Conservation (phyloP, 2,329 filamentous ascomycete species). For the Ophidiomyces ophidiicola region DNA sequence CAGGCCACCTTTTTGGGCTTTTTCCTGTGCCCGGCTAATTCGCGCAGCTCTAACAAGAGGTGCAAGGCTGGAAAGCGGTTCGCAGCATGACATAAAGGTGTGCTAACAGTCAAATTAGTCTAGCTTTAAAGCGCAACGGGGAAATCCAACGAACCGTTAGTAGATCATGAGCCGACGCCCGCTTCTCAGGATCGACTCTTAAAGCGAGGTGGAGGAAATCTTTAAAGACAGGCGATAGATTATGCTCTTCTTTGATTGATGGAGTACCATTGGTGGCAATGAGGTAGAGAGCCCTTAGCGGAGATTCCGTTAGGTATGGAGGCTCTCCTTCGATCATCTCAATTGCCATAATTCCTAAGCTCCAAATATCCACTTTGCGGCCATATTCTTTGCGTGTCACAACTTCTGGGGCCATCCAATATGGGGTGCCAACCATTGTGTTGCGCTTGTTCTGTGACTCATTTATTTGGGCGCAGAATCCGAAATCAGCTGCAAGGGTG, state of each 20-base stretch:
- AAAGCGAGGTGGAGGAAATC: slow-evolving; percentile 89
- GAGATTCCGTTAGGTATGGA: slow-evolving; percentile 90
- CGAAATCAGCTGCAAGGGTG: slow-evolving; percentile 69
- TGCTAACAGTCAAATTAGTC: slow-evolving; percentile 42
- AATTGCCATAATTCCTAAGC: slow-evolving; percentile 96
- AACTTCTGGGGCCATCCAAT: slow-evolving; percentile 99
- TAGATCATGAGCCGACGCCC: slow-evolving; percentile 86
- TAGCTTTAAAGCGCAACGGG: slow-evolving; percentile 10
- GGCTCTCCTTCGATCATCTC: slow-evolving; percentile 99
- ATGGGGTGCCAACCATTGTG: slow-evolving; percentile 97
- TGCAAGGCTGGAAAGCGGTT: slow-evolving; percentile 63
- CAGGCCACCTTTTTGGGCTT: slow-evolving; percentile 51
- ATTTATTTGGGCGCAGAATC: slow-evolving; percentile 97
- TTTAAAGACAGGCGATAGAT: slow-evolving; percentile 66
- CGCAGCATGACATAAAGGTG: slow-evolving; percentile 66
- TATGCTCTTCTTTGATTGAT: slow-evolving; percentile 82
- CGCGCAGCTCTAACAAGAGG: slow-evolving; percentile 78
- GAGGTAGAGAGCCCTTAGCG: slow-evolving; percentile 80
- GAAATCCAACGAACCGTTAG: slow-evolving; percentile 56
- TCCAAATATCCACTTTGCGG: slow-evolving; percentile 98
- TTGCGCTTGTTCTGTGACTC: slow-evolving; percentile 94
- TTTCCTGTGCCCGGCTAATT: slow-evolving; percentile 74
- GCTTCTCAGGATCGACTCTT: slow-evolving; percentile 93
- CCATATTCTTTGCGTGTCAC: slow-evolving; percentile 97
- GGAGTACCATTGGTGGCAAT: slow-evolving; percentile 97